These are phyloP conservation scores for Mychonastes homosphaera DNA, from an alignment of 139 green algal species.

Conservation along the genomic window DNA sequence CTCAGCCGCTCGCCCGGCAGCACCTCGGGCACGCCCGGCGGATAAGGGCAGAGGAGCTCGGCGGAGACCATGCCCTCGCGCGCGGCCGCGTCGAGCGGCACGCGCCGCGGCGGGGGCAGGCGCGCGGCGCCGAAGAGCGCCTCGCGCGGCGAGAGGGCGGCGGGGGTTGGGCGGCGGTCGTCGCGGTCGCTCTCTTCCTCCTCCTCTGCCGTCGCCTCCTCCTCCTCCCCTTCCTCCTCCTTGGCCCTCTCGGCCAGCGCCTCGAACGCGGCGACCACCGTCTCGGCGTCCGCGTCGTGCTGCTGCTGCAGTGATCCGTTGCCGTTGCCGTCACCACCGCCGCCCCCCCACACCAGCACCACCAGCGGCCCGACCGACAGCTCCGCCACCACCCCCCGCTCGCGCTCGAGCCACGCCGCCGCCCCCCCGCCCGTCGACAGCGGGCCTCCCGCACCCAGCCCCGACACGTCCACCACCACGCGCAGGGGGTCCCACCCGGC, in stretches of 20 bases:
- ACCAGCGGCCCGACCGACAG: slow-evolving; percentile 46
- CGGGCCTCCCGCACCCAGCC: slow-evolving; percentile 31
- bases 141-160: slow-evolving; percentile 31
- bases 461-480: slow-evolving; percentile 49
- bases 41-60: slow-evolving; percentile 83
- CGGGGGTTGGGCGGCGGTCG: background rate
- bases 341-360: slow-evolving; percentile 59
- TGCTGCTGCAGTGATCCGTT: too few relatives aligned
- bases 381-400: slow-evolving; percentile 62
- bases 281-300: slow-evolving; percentile 21
- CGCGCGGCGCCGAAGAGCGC: slow-evolving; percentile 57
- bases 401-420: slow-evolving; percentile 36
- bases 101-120: slow-evolving; percentile 3
- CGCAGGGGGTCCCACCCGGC: slow-evolving; percentile 56
- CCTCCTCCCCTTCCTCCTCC: background rate
- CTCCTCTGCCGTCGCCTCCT: background rate
- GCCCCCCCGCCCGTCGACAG: slow-evolving; percentile 10
- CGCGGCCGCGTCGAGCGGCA: slow-evolving; percentile 4
- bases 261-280: slow-evolving; percentile 25
- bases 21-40: slow-evolving; percentile 69
- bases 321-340: too few relatives aligned
- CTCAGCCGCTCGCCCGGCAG: slow-evolving; percentile 67
- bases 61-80: slow-evolving; percentile 46
- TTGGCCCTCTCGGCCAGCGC: background rate
- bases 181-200: background rate